Percentiles rank a stretch among this genome's conserved stretches.
phyloP scores from a whole-genome alignment of 192 early-diverging fungal species.

The Backusella mclennaniae region DNA sequence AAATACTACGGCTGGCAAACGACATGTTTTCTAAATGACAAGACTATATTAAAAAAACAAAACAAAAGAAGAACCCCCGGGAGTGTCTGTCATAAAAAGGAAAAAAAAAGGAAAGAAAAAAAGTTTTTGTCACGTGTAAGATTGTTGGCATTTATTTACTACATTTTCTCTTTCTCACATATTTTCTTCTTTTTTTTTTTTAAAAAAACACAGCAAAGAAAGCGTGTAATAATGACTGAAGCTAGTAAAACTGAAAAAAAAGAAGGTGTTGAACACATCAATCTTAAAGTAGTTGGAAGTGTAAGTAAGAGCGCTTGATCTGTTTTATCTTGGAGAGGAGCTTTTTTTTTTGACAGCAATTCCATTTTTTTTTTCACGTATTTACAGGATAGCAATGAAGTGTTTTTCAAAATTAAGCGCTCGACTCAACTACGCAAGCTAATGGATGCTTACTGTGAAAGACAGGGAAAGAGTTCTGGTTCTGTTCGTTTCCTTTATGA shows the following conservation, averaged over 20 bases:
- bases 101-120: neutral
- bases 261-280: slow-evolving; percentile 75
- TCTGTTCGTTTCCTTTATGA: slow-evolving; percentile 93
- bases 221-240: slow-evolving; percentile 30
- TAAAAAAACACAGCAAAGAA: neutral
- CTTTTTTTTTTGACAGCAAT: neutral
- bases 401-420: slow-evolving; percentile 96
- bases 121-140: neutral
- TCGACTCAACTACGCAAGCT: slow-evolving; percentile 87
- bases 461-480: slow-evolving; percentile 74
- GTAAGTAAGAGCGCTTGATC: slow-evolving; percentile 52
- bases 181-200: neutral
- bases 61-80: neutral
- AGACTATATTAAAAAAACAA: neutral
- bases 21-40: neutral
- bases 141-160: neutral
- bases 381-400: slow-evolving; percentile 70
- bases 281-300: slow-evolving; percentile 85
- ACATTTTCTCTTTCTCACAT: neutral
- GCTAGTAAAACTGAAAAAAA: slow-evolving; percentile 39
- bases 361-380: neutral
- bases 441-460: slow-evolving; percentile 91
- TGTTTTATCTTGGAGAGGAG: neutral
- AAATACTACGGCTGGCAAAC: neutral
- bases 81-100: neutral